Evolutionary conservation across 768 basidiomycete genomes (phyloP).

Genomic region (Boletus vinaceobasis): DNA sequence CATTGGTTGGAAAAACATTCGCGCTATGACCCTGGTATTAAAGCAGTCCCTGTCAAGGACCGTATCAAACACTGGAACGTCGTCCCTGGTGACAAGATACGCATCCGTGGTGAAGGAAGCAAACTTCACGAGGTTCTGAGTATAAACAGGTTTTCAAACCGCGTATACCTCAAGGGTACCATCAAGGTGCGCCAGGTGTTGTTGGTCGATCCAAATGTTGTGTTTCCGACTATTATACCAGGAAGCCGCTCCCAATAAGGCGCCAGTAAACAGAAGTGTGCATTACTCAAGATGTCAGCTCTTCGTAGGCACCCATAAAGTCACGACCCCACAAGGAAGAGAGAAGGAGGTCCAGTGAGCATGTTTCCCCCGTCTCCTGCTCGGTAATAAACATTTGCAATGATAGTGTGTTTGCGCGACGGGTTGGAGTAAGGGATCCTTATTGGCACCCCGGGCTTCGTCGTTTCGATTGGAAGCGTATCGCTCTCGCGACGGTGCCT

Average conservation of each 20-base stretch:
- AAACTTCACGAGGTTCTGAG: slow-evolving; percentile 67
- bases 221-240: slow-evolving; percentile 9
- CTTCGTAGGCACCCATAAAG: slow-evolving; percentile 60
- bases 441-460: slow-evolving; percentile 53
- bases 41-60: slow-evolving; percentile 59
- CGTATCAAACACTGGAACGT: slow-evolving; percentile 87
- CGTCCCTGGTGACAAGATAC: slow-evolving; percentile 78
- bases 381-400: background rate
- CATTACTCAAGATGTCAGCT: slow-evolving; percentile 83
- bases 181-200: slow-evolving; percentile 25
- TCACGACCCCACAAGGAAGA: slow-evolving; percentile 31
- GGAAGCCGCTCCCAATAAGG: slow-evolving; percentile 20
- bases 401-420: slow-evolving; percentile 72
- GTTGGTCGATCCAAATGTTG: background rate
- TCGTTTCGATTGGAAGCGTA: slow-evolving; percentile 71
- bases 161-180: slow-evolving; percentile 53
- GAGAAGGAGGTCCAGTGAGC: slow-evolving; percentile 45
- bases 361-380: background rate
- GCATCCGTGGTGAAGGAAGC: slow-evolving; percentile 61
- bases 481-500: slow-evolving; percentile 64
- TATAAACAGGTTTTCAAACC: slow-evolving; percentile 71
- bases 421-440: slow-evolving; percentile 59
- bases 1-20: slow-evolving; percentile 45
- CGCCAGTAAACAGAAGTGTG: slow-evolving; percentile 36
- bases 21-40: slow-evolving; percentile 41